Base-by-base conservation (phyloP, 345 rosid species). In the Populus nigra region DNA sequence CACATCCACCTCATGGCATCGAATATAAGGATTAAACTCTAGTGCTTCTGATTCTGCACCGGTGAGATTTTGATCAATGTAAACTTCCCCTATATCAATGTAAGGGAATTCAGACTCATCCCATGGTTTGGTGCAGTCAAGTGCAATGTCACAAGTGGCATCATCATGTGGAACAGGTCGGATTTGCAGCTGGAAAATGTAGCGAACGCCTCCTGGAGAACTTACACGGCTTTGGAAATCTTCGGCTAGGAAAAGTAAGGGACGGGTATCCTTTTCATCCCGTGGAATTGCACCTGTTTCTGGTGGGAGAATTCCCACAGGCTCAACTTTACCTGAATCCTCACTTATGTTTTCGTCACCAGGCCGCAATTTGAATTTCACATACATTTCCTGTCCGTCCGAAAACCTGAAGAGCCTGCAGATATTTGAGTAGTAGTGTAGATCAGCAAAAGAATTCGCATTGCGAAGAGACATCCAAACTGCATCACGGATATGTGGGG, bases 281-380 rank as follows among this genome's bases (percentile, higher is more conserved):
- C 91, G 81, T 0, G 92, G 91, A 78, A 91, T 88, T 22, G 92
- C 89, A 53, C 94, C 94, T 18, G 94, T 91, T 79, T 91, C 94
- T n/a, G 92, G 94, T 20, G 94, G 94, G 29, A 89, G 92, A 81
- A 88, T 88, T 61, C 89, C 91, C 2, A 50, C 47, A 7, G 94
- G 92, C 75, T 88, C 92, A 35, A 89, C 94, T 68, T 89, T 85
- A 2, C 92, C 90, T 20, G 86, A 72, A 78, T 91, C 91, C 82
- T 89, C 92, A 53, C 59, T 62, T 6, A 87, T 83, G 38, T 41
- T 82, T 59, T 79, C 81, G 71, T 89, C 88, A 68, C 2, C 76
- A 59, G 91, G 92, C 79, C 87, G 59, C 79, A 91, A 49, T 88
- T 88, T 89, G 90, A 91, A 89, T 72, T 85, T 91, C 80, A 75